Base-by-base conservation (phyloP, 2,329 filamentous ascomycete species). In the Clonostachys rhizophaga region DNA sequence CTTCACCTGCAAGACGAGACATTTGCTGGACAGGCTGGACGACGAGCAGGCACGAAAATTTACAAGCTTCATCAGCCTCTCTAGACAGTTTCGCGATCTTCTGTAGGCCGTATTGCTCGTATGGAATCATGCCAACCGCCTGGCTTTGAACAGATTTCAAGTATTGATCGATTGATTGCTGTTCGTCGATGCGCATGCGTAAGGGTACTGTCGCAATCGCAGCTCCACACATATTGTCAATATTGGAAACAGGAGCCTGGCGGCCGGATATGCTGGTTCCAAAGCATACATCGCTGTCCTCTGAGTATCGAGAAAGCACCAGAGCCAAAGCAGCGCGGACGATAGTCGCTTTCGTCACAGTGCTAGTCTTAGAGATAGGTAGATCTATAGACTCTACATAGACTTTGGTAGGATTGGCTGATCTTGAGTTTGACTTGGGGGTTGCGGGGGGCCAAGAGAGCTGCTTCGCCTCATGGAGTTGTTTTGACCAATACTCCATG, bases 251-350 rank as follows among this genome's bases (percentile, higher is more conserved):
- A 6, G 46, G 39, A 6, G 46, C 46, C 14, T 57, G 40, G 24
- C 54, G 49, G 14, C 54, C 53, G 3, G 47, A 52, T 5, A 50
- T 20, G 2, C 48, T 45, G 4, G 43, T 34, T 6, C 50, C 50
- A 37, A 72, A 71, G 13, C 68, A 55, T 33, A 69, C 60, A 42
- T 69, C 65, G 9, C 58, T 47, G 18, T 62, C 57, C 1, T 66
- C 60, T 54, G 66, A 58, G 11, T 63, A 50, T 18, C 17, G 46
- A 5, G 51, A 41, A 4, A 54, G 46, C 9, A 54, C 40, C n/a
- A 63, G 14, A 1, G 57, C 61, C 59, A 60, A 64, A 4, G 61
- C 60, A 1, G 57, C 57, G 5, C 55, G 55, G 7, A 62, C 37
- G 12, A 59, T 30, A 3, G 54, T 52, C 11, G 55, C 52, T 2